Conservation (phyloP, 2,329 filamentous ascomycete genomes). For the Fusarium sp. region DNA sequence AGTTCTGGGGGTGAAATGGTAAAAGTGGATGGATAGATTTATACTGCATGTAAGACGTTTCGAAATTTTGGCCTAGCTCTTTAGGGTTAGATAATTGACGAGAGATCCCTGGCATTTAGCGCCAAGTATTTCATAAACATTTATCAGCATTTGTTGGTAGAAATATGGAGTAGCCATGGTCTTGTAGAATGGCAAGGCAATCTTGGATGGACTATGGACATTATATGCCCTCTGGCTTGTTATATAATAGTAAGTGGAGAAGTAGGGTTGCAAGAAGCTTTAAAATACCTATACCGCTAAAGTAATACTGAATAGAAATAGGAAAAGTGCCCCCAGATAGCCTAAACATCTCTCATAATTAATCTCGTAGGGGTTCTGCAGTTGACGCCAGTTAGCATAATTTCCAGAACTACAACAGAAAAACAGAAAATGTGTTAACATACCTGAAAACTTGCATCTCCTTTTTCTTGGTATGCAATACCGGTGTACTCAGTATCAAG, state of each 20-base stretch:
- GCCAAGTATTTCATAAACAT: no score
- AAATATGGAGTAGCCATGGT: no score
- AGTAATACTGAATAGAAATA: neutral
- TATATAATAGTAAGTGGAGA: fast-evolving
- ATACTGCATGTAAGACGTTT: neutral
- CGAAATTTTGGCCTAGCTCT: neutral
- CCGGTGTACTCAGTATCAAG: neutral
- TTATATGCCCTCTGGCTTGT: no score
- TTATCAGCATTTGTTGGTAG: no score
- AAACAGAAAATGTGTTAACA: fast-evolving
- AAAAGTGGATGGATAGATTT: neutral
- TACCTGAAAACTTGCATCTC: neutral
- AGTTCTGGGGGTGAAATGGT: neutral
- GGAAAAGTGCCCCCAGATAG: fast-evolving
- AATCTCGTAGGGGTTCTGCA: neutral
- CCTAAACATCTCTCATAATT: neutral
- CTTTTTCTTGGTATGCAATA: neutral
- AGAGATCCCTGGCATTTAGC: no score
- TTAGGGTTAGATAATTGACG: neutral
- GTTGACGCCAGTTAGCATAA: fast-evolving
- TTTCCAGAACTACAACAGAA: fast-evolving
- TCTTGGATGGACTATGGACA: neutral
- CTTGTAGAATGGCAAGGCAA: no score
- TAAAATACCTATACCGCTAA: no score
- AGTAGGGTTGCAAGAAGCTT: fast-evolving